Evolutionary conservation across 1,284 basidiomycete species (phyloP).

Genomic region (Cutaneotrichosporon sp.): DNA sequence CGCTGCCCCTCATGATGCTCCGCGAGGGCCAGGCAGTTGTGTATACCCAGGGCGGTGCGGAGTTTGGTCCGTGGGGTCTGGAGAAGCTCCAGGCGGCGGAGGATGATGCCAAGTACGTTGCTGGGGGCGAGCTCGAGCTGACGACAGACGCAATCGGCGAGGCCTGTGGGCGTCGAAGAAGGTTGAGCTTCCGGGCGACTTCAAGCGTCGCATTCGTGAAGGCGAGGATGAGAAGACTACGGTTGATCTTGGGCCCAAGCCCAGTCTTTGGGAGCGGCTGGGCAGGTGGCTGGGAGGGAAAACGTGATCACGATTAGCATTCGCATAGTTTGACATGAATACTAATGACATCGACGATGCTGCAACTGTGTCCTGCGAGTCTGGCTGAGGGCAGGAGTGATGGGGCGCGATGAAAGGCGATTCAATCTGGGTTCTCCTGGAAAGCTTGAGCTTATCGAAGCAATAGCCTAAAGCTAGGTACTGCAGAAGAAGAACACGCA

Average conservation of each 20-base stretch:
- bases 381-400: no score
- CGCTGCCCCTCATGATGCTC: conserved; percentile 70
- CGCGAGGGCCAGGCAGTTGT: conserved; percentile 66
- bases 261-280: conserved; percentile 12
- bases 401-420: no score
- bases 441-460: no score
- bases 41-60: conserved; percentile 70
- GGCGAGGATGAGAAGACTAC: conserved; percentile 20
- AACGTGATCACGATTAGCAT: conserved; percentile 5
- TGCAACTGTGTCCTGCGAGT: no score
- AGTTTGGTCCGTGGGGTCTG: conserved; percentile 65
- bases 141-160: conserved; percentile 52
- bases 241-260: neutral
- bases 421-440: no score
- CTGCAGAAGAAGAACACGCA: no score
- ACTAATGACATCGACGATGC: no score
- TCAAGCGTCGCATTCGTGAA: conserved; percentile 60
- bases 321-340: neutral
- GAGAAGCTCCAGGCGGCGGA: conserved; percentile 60
- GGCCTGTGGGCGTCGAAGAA: conserved; percentile 65
- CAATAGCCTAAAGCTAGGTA: no score
- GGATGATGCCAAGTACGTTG: conserved; percentile 61
- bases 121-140: neutral
- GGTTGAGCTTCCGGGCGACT: conserved; percentile 68
- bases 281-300: conserved; percentile 17